phyloP scores from a whole-genome alignment of 805 yeast genomes.

The Starmerella vaccinii region DNA sequence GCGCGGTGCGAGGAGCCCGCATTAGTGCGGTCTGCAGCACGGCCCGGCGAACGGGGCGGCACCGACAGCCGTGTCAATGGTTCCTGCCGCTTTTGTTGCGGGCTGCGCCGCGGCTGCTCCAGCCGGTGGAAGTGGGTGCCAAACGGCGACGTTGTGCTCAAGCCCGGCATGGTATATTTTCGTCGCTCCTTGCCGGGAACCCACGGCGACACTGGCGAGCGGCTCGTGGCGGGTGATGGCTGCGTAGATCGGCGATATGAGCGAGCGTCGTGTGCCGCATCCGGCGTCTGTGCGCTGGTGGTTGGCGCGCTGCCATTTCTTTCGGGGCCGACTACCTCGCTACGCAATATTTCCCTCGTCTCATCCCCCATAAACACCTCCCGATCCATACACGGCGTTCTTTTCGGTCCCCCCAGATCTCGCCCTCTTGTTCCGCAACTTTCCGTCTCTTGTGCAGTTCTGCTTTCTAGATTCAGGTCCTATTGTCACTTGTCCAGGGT shows the following conservation, averaged over 20 bases:
- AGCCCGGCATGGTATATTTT: no score
- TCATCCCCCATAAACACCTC: conserved; percentile 11
- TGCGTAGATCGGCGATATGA: not conserved
- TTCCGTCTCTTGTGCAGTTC: not conserved
- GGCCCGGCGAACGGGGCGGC: not conserved
- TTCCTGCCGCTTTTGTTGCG: not conserved
- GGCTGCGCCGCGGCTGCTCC: not conserved
- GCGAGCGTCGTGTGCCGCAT: not conserved
- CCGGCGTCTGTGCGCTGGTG: not conserved
- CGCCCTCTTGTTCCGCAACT: not conserved
- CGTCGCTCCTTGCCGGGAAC: not conserved
- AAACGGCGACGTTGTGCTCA: not conserved
- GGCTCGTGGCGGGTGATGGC: not conserved
- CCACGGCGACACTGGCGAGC: not conserved
- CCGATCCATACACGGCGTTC: not conserved
- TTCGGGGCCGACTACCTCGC: not conserved
- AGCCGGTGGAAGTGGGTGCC: not conserved
- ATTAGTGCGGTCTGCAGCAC: not conserved
- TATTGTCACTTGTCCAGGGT: not conserved
- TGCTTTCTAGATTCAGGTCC: not conserved
- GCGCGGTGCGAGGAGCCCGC: no score
- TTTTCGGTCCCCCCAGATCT: not conserved
- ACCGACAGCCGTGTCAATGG: not conserved
- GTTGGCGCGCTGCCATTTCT: not conserved
- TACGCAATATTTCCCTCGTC: conserved; percentile 3